phyloP scores from a whole-genome alignment of 2,329 filamentous ascomycete species.

The Rachicladosporium sp. region DNA sequence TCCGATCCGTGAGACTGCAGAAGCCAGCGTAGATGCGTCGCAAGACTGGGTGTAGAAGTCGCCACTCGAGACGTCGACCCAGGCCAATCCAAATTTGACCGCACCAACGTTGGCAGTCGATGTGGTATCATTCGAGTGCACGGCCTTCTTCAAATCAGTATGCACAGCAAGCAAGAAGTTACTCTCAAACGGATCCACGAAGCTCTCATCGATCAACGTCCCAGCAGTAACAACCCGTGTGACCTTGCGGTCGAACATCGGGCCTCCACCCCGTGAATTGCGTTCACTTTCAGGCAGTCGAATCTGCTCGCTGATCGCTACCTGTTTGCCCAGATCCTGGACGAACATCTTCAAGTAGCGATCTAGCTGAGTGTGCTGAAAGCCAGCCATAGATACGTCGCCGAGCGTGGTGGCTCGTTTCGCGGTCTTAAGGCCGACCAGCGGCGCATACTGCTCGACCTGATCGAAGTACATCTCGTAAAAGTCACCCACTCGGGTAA shows the following conservation, averaged over 20 bases:
- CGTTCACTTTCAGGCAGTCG: constrained; percentile 44
- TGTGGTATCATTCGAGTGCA: too few species aligned
- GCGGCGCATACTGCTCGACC: constrained; percentile 73
- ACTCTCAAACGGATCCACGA: constrained; percentile 86
- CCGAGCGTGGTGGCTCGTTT: constrained; percentile 68
- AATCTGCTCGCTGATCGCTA: constrained; percentile 90
- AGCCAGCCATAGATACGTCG: constrained; percentile 84
- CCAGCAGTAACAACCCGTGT: constrained; percentile 84
- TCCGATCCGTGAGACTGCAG: constrained; percentile 67
- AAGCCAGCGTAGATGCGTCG: constrained; percentile 58
- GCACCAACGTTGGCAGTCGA: too few species aligned
- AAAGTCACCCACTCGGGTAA: constrained; percentile 89
- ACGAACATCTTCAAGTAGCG: constrained; percentile 87
- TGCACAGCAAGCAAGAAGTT: constrained; percentile 84
- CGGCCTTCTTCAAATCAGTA: constrained; percentile 25
- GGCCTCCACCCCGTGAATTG: constrained; percentile 57
- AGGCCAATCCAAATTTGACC: constrained; percentile 60
- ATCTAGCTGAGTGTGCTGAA: constrained; percentile 86
- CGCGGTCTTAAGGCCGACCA: constrained; percentile 78
- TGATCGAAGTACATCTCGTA: constrained; percentile 98
- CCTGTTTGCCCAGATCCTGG: constrained; percentile 78
- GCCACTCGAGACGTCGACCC: constrained; percentile 90
- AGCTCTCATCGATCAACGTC: constrained; percentile 93
- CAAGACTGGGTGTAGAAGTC: constrained; percentile 80
- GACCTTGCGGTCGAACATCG: constrained; percentile 75